Conservation (phyloP, 257 asterid genomes). For the Solanum pimpinellifolium region DNA sequence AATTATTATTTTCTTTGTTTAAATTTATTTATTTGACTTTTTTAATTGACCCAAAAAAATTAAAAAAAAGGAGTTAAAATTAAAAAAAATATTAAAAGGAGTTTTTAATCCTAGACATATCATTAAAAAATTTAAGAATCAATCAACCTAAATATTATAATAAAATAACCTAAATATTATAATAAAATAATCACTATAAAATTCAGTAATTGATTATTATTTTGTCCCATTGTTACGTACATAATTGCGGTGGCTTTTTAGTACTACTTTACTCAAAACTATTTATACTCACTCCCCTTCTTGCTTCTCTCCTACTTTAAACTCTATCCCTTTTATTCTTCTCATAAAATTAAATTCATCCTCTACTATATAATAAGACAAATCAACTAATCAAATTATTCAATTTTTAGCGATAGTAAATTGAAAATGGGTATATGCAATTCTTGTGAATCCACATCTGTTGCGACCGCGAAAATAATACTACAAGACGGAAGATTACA, state of each 20-base stretch:
- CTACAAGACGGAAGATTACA: conserved; percentile 68
- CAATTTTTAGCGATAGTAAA: background rate
- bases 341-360: background rate
- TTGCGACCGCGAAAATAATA: conserved; percentile 62
- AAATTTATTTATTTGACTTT: too few relatives aligned
- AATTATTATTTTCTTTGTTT: too few relatives aligned
- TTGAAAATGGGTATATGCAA: conserved; percentile 67
- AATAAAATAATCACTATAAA: too few relatives aligned
- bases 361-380: background rate
- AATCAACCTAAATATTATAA: too few relatives aligned
- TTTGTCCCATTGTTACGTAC: background rate
- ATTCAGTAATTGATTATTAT: background rate
- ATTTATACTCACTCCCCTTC: background rate
- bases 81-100: too few relatives aligned
- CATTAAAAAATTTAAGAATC: too few relatives aligned
- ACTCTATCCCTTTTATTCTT: background rate
- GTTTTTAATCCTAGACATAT: too few relatives aligned
- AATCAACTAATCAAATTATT: background rate
- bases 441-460: conserved; percentile 65
- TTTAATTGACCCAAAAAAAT: too few relatives aligned
- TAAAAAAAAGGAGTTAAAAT: rapidly evolving
- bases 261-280: conserved; percentile 31
- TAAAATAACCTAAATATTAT: too few relatives aligned
- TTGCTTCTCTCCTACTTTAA: background rate
- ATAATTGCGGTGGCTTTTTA: conserved; percentile 35